Evolutionary conservation across 2,329 filamentous ascomycete species (phyloP), one percentile per base, ranked within the genome.

Genomic region (Leptodontidium sp.): DNA sequence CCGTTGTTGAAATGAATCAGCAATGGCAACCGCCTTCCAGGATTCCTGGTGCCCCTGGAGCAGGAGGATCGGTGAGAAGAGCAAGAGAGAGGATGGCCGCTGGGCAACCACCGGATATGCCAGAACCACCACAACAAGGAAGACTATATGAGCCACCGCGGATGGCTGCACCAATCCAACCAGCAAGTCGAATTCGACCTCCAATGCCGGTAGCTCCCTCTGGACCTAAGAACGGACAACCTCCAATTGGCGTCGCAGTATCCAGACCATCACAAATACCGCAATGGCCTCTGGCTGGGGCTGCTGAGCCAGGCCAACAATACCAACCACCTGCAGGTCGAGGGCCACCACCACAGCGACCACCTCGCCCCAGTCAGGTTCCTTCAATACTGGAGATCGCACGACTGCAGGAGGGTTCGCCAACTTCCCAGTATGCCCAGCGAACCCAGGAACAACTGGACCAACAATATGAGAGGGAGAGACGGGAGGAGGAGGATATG

Each of bases 381-480:
- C 87, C 87, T 11, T 89, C 87, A 0, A 84, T 89, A 43, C 78
- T 88, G 29, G 87, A 90, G 73, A 82, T 82, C 67, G 86, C 87
- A 49, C 83, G 81, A 67, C 75, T 87, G 15, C 85, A 89, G 77
- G 85, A 88, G 6, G 84, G 82, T 26, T 87, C 84, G 0, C 86
- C 87, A 9, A 79, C 83, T 4, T 88, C 89, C 64, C 84, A 84
- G 66, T 84, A 84, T 40, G 66, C 74, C 76, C 45, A 80, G 38
- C 32, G 4, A 7, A 64, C 81, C 4, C 81, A 81, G 67, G 80
- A 80, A 15, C 68, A 73, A 21, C 53, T 62, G 14, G 68, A 62
- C 24, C 59, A 74, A 49, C 57, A 66, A 40, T 57, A 55, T 38
- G 53, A 62, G 24, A 61, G 64, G 24, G 49, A 65, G 26, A 47